A percentile compares a stretch with the other conserved stretches of the same genome.
These are phyloP conservation scores for Yamadazyma sp. DNA, from an alignment of 1,139 yeast genomes.

Conservation along the genomic window DNA sequence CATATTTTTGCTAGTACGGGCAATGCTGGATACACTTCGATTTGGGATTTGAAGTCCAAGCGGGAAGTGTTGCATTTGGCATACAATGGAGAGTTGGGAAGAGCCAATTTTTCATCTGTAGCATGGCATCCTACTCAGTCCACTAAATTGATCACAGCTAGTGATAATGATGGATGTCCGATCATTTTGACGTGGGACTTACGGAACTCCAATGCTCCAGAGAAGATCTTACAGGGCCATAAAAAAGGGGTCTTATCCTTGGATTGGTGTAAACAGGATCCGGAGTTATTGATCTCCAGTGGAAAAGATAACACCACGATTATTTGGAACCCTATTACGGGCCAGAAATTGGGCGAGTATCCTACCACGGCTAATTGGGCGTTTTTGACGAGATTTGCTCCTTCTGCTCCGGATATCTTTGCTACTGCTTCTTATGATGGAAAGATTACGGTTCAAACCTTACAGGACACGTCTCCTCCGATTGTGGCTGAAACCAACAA, in stretches of 20 bases:
- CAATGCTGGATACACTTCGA: slow-evolving; percentile 77
- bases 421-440: slow-evolving; percentile 95
- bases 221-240: slow-evolving; percentile 73
- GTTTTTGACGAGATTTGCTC: slow-evolving; percentile 84
- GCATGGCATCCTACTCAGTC: slow-evolving; percentile 87
- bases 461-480: slow-evolving; percentile 78
- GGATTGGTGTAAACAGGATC: slow-evolving; percentile 92
- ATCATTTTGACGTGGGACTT: slow-evolving; percentile 90
- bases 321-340: slow-evolving; percentile 85
- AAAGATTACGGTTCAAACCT: slow-evolving; percentile 75
- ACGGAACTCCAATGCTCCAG: slow-evolving; percentile 90
- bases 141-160: slow-evolving; percentile 84
- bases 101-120: slow-evolving; percentile 66
- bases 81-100: slow-evolving; percentile 54
- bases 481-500: slow-evolving; percentile 44
- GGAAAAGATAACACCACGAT: slow-evolving; percentile 89
- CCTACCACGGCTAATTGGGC: slow-evolving; percentile 96
- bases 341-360: slow-evolving; percentile 74
- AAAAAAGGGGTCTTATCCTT: slow-evolving; percentile 83
- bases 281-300: slow-evolving; percentile 73
- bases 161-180: slow-evolving; percentile 79
- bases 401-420: slow-evolving; percentile 82
- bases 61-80: slow-evolving; percentile 85
- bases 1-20: slow-evolving; percentile 94
- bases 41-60: slow-evolving; percentile 90